Percentiles rank a stretch among this genome's conserved stretches.
These are phyloP conservation scores for Dacryopinax spathularia DNA, from an alignment of 768 basidiomycete genomes.

Conservation along the genomic window DNA sequence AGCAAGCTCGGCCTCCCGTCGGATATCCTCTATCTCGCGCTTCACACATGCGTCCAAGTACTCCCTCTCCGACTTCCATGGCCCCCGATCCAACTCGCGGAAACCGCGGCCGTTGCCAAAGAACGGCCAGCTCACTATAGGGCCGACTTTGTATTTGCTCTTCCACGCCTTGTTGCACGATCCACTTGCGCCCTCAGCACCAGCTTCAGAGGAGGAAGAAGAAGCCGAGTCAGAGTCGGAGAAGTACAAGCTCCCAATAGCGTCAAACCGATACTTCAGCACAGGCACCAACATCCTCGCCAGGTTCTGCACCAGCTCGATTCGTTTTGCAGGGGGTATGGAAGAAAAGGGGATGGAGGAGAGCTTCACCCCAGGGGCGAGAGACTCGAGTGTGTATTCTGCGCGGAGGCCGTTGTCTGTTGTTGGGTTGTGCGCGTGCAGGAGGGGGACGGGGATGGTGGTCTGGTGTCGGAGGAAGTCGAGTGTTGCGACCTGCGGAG, in stretches of 20 bases:
- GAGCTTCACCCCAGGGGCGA: slow-evolving; percentile 66
- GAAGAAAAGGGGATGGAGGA: slow-evolving; percentile 55
- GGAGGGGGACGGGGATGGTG: slow-evolving; percentile 54
- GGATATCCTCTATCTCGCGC: slow-evolving; percentile 62
- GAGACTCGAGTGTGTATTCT: slow-evolving; percentile 50
- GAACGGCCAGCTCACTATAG: slow-evolving; percentile 83
- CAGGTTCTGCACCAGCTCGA: slow-evolving; percentile 52
- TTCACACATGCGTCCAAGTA: slow-evolving; percentile 54
- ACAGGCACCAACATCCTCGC: slow-evolving; percentile 55
- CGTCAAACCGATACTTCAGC: slow-evolving; percentile 60
- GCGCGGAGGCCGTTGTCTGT: slow-evolving; percentile 73
- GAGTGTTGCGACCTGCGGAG: slow-evolving; percentile 50
- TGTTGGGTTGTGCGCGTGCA: slow-evolving; percentile 68
- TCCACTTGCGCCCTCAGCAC: not conserved
- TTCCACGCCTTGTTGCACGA: not conserved
- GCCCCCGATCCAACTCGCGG: slow-evolving; percentile 59
- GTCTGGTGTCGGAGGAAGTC: slow-evolving; percentile 61
- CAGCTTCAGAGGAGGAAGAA: not conserved
- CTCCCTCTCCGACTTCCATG: slow-evolving; percentile 45
- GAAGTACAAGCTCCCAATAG: slow-evolving; percentile 49
- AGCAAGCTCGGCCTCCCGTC: slow-evolving; percentile 49
- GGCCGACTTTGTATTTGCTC: slow-evolving; percentile 45
- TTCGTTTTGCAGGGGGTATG: slow-evolving; percentile 45
- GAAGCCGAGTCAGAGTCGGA: not conserved
- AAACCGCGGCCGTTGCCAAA: slow-evolving; percentile 74